phyloP scores from a whole-genome alignment of 352 stramenopile species.

The Pythium sukuiense region DNA sequence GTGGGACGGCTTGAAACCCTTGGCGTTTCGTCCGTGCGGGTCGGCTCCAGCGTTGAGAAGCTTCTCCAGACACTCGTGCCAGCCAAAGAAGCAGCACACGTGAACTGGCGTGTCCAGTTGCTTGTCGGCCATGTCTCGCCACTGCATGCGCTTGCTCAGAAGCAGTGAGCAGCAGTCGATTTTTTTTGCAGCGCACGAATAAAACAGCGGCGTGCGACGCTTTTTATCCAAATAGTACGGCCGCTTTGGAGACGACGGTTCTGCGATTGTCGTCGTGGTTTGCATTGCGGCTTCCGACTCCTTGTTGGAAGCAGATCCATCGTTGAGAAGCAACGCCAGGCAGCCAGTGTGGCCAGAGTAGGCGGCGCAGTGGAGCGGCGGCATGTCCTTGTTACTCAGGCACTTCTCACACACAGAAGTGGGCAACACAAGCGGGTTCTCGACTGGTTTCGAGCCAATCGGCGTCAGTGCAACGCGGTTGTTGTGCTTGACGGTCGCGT shows the following conservation, averaged over 20 bases:
- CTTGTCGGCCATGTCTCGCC: conserved; percentile 53
- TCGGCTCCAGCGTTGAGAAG: conserved; percentile 55
- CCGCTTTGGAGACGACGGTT: not conserved
- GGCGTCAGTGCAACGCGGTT: conserved; percentile 9
- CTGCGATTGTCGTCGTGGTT: not conserved
- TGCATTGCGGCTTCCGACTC: conserved; percentile 13
- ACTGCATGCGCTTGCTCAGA: conserved; percentile 35
- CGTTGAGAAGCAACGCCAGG: conserved; percentile 33
- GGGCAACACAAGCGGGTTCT: not conserved
- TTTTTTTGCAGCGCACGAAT: conserved; percentile 52
- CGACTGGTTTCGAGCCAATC: not conserved
- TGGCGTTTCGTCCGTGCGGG: conserved; percentile 61
- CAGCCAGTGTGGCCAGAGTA: conserved; percentile 51
- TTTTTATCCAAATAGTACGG: conserved; percentile 51
- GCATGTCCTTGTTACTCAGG: conserved; percentile 50
- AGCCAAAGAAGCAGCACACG: conserved; percentile 72
- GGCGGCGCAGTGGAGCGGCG: conserved; percentile 50
- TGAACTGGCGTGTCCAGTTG: conserved; percentile 71
- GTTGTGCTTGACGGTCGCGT: not conserved
- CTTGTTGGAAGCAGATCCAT: conserved; percentile 7
- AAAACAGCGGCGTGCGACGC: conserved; percentile 65
- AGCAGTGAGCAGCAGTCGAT: conserved; percentile 50
- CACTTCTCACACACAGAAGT: conserved; percentile 39
- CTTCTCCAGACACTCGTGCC: conserved; percentile 45
- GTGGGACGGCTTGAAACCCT: conserved; percentile 68